A percentile compares a stretch with the other conserved stretches of the same genome.
These are phyloP conservation scores for Camelina sativa DNA, from an alignment of 345 rosid species.

Conservation along the genomic window DNA sequence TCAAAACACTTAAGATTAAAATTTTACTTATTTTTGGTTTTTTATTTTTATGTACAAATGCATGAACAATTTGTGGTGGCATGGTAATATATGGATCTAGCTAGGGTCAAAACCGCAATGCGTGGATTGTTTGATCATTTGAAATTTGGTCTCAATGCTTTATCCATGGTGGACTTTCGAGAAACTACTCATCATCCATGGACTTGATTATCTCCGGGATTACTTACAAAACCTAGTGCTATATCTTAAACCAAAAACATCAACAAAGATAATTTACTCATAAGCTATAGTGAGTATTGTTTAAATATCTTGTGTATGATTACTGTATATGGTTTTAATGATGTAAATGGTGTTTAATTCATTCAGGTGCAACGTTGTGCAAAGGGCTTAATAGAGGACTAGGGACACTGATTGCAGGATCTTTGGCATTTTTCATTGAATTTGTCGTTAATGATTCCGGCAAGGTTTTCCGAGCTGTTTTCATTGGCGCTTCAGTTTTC, in stretches of 20 bases:
- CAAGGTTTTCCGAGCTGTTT: conserved; percentile 60
- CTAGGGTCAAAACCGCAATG: too few species aligned
- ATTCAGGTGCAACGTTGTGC: conserved; percentile 75
- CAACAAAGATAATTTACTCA: neutral
- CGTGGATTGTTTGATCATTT: neutral
- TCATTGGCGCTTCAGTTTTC: conserved; percentile 71
- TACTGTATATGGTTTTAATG: neutral
- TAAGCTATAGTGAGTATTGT: neutral
- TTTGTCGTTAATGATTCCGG: conserved; percentile 58
- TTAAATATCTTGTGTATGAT: neutral
- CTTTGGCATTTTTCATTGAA: conserved; percentile 67
- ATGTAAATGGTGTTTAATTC: conserved; percentile 19
- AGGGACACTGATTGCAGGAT: conserved; percentile 74
- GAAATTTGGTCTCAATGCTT: neutral
- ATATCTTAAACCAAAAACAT: neutral
- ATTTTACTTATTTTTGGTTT: too few species aligned
- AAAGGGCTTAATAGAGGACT: conserved; percentile 85
- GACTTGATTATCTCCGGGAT: neutral
- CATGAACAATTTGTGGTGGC: too few species aligned
- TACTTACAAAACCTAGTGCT: neutral
- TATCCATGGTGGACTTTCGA: neutral
- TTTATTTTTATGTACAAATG: too few species aligned
- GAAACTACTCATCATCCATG: neutral
- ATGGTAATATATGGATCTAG: too few species aligned
- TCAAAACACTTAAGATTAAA: neutral